Base-by-base conservation (phyloP, 441 rosid genomes). In the Croton laevigatus region DNA sequence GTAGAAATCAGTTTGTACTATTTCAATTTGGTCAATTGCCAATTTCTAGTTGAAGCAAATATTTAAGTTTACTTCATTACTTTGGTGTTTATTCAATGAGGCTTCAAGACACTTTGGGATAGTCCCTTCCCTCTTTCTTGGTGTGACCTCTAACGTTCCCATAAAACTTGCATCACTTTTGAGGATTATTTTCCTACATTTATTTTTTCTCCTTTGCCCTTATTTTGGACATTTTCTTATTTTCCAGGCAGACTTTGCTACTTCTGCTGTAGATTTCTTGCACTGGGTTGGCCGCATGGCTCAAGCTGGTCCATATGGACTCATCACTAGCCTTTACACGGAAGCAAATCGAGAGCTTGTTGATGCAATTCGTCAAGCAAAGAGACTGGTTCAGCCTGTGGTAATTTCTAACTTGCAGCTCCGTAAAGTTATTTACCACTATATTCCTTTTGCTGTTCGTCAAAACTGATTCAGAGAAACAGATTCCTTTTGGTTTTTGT, bases 271-370 rank as follows among this genome's bases (percentile, higher is more conserved):
- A 45, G 97, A 91, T 81, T 91, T 89, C 77, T 85, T 94, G 86
- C 98, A 94, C 76, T 86, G 98, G 82, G 83, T 94, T 59, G 97
- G 97, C 54, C 85, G 97, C 64, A 94, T 97, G 71, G 98, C 91
- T 76, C 87, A 97, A 67, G 98, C 97, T 68, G 98, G 97, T 65
- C 96, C 84, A 62, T 80, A 82, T 78, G 98, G 98, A 69, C 85
- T 83, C 32, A 90, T 94, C 77, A 94, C 98, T 58, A 94, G 90
- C 85, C 84, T 94, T 51, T 94, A 86, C 85, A 91, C 92, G 0
- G 84, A 82, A 75, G 81, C 96, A 59, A 90, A 87, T 66, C 73
- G 80, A 16, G 87, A 92, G 70, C 96, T 94, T 65, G 97, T 90
- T 49, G 80, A 80, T 73, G 88, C 98, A 23, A 86, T 94, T 76